phyloP scores from a whole-genome alignment of 495 filamentous ascomycete species.

The Penicillium chermesinum region DNA sequence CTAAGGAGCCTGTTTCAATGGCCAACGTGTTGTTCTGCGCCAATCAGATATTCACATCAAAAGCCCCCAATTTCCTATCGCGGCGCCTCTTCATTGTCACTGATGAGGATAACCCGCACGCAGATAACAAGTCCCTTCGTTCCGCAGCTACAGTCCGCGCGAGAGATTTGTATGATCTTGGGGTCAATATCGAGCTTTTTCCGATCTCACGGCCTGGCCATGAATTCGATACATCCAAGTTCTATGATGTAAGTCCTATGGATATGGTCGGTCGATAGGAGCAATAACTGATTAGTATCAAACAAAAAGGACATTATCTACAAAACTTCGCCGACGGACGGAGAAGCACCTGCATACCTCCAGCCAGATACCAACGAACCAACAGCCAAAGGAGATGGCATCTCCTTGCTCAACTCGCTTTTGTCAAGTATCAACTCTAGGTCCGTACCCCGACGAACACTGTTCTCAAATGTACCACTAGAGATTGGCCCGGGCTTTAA shows the following conservation, averaged over 20 bases:
- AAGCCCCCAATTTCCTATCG: conserved; percentile 89
- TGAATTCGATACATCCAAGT: conserved; percentile 78
- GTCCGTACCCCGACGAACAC: conserved; percentile 77
- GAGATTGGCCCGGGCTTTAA: conserved; percentile 80
- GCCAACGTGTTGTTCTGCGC: conserved; percentile 88
- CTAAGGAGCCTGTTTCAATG: conserved; percentile 70
- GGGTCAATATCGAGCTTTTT: conserved; percentile 89
- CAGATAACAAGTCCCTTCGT: conserved; percentile 59
- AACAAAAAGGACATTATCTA: conserved; percentile 90
- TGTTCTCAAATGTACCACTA: conserved; percentile 78
- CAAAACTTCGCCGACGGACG: conserved; percentile 53
- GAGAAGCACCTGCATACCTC: conserved; percentile 57
- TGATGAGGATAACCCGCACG: conserved; percentile 87
- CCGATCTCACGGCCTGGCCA: conserved; percentile 72
- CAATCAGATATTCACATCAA: conserved; percentile 95
- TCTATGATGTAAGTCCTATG: conserved; percentile 81
- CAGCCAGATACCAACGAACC: conserved; percentile 45
- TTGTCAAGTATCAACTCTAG: conserved; percentile 88
- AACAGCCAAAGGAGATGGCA: conserved; percentile 60
- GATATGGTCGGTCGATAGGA: neutral
- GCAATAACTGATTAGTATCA: conserved; percentile 1
- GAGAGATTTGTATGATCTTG: conserved; percentile 92
- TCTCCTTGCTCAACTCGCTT: conserved; percentile 74
- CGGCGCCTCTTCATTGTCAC: conserved; percentile 92
- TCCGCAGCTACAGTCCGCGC: conserved; percentile 79